Percentiles rank a stretch among this genome's conserved stretches.
Conservation (phyloP, 2,329 filamentous ascomycete species). For the Ramichloridium luteum region DNA sequence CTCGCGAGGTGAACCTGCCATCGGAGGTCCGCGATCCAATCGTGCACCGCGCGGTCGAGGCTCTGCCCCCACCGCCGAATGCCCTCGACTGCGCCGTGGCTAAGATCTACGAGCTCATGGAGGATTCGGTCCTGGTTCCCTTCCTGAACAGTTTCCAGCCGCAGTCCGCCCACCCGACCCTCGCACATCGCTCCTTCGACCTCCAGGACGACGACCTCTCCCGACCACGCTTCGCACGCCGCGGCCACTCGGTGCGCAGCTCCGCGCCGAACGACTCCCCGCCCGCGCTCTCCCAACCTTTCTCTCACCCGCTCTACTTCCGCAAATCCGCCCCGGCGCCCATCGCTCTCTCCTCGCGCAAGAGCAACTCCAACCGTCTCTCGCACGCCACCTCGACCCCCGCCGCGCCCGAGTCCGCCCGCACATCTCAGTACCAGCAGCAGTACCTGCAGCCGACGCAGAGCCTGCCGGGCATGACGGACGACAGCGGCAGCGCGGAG, state of each 20-base stretch:
- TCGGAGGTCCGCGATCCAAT: conserved; percentile 73
- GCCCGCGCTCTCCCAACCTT: conserved; percentile 6
- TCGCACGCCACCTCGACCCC: conserved; percentile 23
- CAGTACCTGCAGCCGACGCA: conserved; percentile 30
- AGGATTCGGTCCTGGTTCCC: conserved; percentile 84
- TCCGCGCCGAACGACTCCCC: conserved; percentile 13
- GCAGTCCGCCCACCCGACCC: conserved; percentile 34
- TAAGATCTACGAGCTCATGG: conserved; percentile 93
- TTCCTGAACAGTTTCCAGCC: conserved; percentile 62
- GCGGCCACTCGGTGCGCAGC: conserved; percentile 18
- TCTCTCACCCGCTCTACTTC: conserved; percentile 9
- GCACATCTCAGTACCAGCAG: conserved; percentile 18
- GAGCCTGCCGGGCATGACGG: conserved; percentile 45
- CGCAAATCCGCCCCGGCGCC: conserved; percentile 25
- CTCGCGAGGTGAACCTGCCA: conserved; percentile 82
- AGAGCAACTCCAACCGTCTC: conserved; percentile 22
- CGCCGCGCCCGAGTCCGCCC: conserved; percentile 8
- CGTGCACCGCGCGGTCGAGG: conserved; percentile 46
- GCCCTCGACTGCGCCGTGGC: conserved; percentile 69
- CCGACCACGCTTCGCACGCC: conserved; percentile 18
- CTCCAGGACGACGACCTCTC: conserved; percentile 23
- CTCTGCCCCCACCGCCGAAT: conserved; percentile 59
- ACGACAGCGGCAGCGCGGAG: conserved; percentile 53
- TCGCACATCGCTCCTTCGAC: conserved; percentile 31
- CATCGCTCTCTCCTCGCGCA: conserved; percentile 20